Conservation (phyloP, 1,284 basidiomycete species). For the Fomitopsis betulina region DNA sequence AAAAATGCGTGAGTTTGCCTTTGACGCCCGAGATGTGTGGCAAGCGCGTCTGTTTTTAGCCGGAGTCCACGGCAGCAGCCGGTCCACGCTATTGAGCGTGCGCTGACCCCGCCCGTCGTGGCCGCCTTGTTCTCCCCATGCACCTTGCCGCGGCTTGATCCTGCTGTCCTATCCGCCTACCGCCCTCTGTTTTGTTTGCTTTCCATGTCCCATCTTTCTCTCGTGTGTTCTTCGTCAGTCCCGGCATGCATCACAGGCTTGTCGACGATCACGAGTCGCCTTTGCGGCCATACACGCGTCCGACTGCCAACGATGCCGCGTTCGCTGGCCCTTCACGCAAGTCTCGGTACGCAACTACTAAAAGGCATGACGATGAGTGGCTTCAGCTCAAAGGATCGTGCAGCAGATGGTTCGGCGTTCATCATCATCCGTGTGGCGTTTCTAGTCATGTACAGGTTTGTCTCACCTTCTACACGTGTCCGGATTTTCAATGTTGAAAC, state of each 20-base stretch:
- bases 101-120: not conserved
- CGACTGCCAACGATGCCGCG: not conserved
- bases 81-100: not conserved
- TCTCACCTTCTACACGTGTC: not conserved
- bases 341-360: not conserved
- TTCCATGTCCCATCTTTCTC: not conserved
- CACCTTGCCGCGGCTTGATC: not conserved
- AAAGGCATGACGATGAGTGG: not conserved
- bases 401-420: not conserved
- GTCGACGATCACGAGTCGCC: not conserved
- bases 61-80: not conserved
- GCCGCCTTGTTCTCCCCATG: not conserved
- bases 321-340: not conserved
- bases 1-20: no score
- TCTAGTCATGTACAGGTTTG: not conserved
- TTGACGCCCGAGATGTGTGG: not conserved
- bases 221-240: not conserved
- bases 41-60: constrained; percentile 1
- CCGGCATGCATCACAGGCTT: not conserved
- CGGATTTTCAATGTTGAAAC: not conserved
- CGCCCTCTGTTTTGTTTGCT: not conserved
- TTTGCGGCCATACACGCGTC: not conserved
- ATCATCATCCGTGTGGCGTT: not conserved
- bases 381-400: not conserved
- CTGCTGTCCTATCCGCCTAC: not conserved